Conservation (phyloP, 495 filamentous ascomycete genomes). For the Neurospora tetraspora region DNA sequence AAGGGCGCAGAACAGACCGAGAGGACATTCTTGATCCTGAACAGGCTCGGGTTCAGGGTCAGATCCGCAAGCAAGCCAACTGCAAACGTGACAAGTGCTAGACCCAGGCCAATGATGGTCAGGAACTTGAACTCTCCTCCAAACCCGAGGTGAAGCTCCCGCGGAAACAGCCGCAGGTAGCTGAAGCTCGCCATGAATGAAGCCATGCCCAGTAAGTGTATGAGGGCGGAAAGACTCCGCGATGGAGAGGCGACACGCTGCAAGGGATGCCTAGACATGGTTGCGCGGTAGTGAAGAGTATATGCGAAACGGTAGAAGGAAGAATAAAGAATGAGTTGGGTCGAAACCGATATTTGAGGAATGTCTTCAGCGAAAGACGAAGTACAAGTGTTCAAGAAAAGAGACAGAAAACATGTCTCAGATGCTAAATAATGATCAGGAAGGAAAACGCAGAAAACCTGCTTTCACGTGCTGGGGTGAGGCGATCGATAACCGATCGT, state of each 20-base stretch:
- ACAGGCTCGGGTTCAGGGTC: constrained; percentile 52
- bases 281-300: background rate
- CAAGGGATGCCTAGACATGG: constrained; percentile 48
- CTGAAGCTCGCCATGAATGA: constrained; percentile 63
- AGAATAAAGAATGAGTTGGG: background rate
- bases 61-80: constrained; percentile 68
- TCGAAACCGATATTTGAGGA: background rate
- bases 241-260: constrained; percentile 65
- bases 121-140: constrained; percentile 81
- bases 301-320: background rate
- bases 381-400: background rate
- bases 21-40: constrained; percentile 63
- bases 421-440: background rate
- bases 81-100: constrained; percentile 60
- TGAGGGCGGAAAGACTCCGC: constrained; percentile 52
- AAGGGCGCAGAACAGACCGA: constrained; percentile 66
- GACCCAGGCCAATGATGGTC: constrained; percentile 68
- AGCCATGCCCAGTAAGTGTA: constrained; percentile 60
- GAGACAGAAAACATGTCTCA: background rate
- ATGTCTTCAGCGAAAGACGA: background rate
- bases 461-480: background rate
- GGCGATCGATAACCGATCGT: background rate
- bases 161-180: constrained; percentile 36
- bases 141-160: constrained; percentile 52
- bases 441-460: background rate